Evolutionary conservation across 305 asterid species (phyloP), one percentile per base, ranked within the genome.

Genomic region (Ajuga reptans): DNA sequence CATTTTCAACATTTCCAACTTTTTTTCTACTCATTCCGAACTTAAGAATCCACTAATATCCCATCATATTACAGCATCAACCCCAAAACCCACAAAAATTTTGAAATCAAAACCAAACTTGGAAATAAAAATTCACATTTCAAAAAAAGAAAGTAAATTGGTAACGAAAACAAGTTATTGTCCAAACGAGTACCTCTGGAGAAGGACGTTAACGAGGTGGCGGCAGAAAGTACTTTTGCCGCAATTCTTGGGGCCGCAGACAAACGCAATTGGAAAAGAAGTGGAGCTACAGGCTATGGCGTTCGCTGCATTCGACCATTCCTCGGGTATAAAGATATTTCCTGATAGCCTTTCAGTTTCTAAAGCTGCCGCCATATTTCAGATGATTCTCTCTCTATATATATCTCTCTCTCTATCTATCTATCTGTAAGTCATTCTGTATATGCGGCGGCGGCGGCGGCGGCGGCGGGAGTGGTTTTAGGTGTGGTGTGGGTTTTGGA

Each of bases 161-260:
- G 5, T 17, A 64, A 17, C 29, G 36, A 11, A 17, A 63, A 56
- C 21, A 42, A 46, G 43, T 9, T 14, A 49, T 65, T 59, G 39
- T 47, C 31, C 17, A 43, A 18, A 37, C 31, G 2, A 29, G n/a
- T 43, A 93, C 99, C 96, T 89, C 42, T 53, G 87, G 55, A 91
- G 95, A 57, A 94, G 89, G 77, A 84, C 85, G 66, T 91, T 89
- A 75, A 91, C 77, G 66, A 94, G 94, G 79, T 85, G 85, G 73
- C 97, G 93, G 39, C 96, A 88, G 82, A 91, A 94, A 12, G 89
- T 89, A 17, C 96, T 83, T 80, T 91, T 93, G 79, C 97, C 99
- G 72, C 92, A 80, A 68, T 91, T 91, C 74, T 91, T 93, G 50
- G 97, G 95, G 55, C 99, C 96, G 64, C 99, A 91, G 9, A 89